Base-by-base conservation (phyloP, 768 basidiomycete species). In the Pleurotus tuber-regium region DNA sequence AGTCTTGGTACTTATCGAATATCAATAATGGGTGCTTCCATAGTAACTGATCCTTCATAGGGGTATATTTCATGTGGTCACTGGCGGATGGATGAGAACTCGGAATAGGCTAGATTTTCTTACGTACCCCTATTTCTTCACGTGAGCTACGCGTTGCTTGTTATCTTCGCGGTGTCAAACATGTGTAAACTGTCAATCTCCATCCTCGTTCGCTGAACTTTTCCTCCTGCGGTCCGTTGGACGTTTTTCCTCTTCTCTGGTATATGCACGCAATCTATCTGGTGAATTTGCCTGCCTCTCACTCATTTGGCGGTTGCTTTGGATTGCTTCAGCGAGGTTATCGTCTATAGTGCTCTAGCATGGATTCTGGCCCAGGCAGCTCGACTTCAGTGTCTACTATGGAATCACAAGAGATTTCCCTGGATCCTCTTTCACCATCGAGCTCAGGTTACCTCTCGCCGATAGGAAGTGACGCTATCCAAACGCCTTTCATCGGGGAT, bases 41-140 rank as follows among this genome's bases (percentile, higher is more conserved):
- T 28, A 39, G 1, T 33, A 16, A 36, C 56, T 28, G 52, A 53
- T 14, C 44, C 46, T 39, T 39, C 39, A 25, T 56, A 87, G 86
- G 79, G 46, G 86, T 89, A 19, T 92, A 87, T 66, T 92, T 89
- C 67, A 92, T 92, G 89, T 94, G 91, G 91, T 79, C 86, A 2
- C 71, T 91, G 50, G 80, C 83, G 7, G 80, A 83, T 52, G 66
- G 52, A 10, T 48, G 30, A 31, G 30, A 8, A 14, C 8, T 7
- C 8, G 14, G 8, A 14, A 38, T 16, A 16, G 7, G 5, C 9
- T 9, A 35, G 11, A 4, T n/a, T n/a, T n/a, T n/a, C 4, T n/a
- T 36, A 12, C 11, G n/a, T 14, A 38, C 10, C 12, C 23, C 3
- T 43, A 25, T 23, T 23, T 28, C 16, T 3, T 43, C 42, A 24